phyloP scores from a whole-genome alignment of 805 yeast species.

The Kodamaea restingae region DNA sequence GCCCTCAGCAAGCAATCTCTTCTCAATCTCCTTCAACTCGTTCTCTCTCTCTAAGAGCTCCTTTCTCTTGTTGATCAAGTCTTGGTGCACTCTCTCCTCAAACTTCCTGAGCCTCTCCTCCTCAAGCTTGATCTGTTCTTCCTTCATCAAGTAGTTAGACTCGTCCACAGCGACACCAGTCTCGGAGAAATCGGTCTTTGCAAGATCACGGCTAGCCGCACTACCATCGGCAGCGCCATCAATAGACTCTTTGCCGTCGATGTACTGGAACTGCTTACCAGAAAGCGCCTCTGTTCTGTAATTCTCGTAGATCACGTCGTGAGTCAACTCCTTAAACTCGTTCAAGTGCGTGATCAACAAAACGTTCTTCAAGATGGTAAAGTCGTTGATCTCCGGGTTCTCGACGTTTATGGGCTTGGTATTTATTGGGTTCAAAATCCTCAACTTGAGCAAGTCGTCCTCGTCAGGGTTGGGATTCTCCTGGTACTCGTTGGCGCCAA shows the following conservation, averaged over 20 bases:
- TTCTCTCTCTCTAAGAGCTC: constrained; percentile 82
- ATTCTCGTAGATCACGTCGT: constrained; percentile 80
- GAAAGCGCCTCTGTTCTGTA: constrained; percentile 85
- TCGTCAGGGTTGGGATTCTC: constrained; percentile 35
- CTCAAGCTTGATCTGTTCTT: constrained; percentile 83
- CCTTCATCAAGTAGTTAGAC: constrained; percentile 52
- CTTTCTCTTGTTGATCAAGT: constrained; percentile 71
- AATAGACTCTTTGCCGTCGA: constrained; percentile 16
- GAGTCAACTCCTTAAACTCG: constrained; percentile 86
- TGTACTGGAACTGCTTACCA: constrained; percentile 49
- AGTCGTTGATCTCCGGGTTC: constrained; percentile 74
- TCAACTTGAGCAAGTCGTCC: constrained; percentile 45
- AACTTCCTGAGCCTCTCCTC: constrained; percentile 84
- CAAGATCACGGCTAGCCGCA: constrained; percentile 9
- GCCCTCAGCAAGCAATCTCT: constrained; percentile 59
- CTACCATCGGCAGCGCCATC: constrained; percentile 1
- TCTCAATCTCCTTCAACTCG: constrained; percentile 79
- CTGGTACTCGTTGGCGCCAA: constrained; percentile 64
- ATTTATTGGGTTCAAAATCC: constrained; percentile 45
- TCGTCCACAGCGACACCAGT: constrained; percentile 10
- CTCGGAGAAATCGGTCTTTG: not conserved
- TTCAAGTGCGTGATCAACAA: constrained; percentile 78
- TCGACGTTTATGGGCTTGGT: constrained; percentile 58
- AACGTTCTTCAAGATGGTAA: constrained; percentile 73
- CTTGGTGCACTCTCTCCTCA: constrained; percentile 87